Conservation (phyloP, 768 basidiomycete genomes). For the Tricholomella constricta region DNA sequence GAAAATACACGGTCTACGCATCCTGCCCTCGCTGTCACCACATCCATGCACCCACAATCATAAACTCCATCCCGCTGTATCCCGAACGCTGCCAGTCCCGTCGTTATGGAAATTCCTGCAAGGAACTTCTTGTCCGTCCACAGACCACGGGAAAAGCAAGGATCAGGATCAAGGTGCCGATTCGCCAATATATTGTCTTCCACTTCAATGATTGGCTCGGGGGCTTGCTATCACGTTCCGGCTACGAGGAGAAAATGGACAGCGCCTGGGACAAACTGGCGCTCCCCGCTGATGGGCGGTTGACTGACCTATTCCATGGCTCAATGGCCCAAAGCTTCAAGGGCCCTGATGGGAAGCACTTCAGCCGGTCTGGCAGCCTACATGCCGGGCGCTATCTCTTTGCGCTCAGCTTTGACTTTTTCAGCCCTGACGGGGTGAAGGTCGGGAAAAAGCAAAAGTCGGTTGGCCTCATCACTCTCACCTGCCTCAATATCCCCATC, state of each 20-base stretch:
- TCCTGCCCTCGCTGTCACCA: slow-evolving; percentile 20
- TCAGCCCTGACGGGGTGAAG: slow-evolving; percentile 3
- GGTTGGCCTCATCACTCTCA: slow-evolving; percentile 31
- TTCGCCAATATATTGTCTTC: slow-evolving; percentile 21
- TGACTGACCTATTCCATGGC: slow-evolving; percentile 29
- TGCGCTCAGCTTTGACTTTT: slow-evolving; percentile 30
- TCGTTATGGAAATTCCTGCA: slow-evolving; percentile 5
- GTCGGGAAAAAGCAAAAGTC: slow-evolving; percentile 22
- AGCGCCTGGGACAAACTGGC: slow-evolving; percentile 2
- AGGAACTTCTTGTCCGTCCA: slow-evolving; percentile 8
- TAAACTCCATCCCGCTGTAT: slow-evolving; percentile 2
- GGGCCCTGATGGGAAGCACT: slow-evolving; percentile 16
- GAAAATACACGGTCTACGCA: slow-evolving; percentile 17
- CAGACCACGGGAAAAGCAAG: no score
- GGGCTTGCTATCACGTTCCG: slow-evolving; percentile 22
- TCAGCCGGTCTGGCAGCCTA: slow-evolving; percentile 13
- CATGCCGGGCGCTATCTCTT: slow-evolving; percentile 28
- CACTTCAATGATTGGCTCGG: slow-evolving; percentile 32
- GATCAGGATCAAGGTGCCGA: slow-evolving; percentile 10
- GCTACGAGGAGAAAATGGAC: slow-evolving; percentile 27
- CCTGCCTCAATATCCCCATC: slow-evolving; percentile 38
- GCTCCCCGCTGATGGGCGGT: background rate
- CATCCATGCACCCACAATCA: slow-evolving; percentile 8
- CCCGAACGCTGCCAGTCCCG: slow-evolving; percentile 13
- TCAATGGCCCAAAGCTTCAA: slow-evolving; percentile 21